Conservation (phyloP, 129 eudicot genomes). For the Helianthus annuus region HanXRQr2.0-SUNRISE NC_035444.2:5803945-5804444, state of each 20-base stretch:
- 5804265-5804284: neutral
- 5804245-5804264: slow-evolving; percentile 1
- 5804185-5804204: no score
- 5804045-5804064: neutral
- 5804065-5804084: neutral
- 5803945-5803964: no score
- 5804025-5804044: neutral
- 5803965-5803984: no score
- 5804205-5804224: neutral
- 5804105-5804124: neutral
- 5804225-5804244: neutral
- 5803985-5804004: no score
- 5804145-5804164: neutral
- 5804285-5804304: neutral
- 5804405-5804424: slow-evolving; percentile 6
- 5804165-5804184: no score
- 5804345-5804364: slow-evolving; percentile 13
- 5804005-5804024: no score
- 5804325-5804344: no score
- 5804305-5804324: neutral
- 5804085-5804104: neutral
- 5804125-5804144: neutral
- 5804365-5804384: slow-evolving; percentile 38
- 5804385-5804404: neutral
- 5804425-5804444: slow-evolving; percentile 34